phyloP scores from a whole-genome alignment of 2,329 filamentous ascomycete genomes.

The Ascochyta pisi region DNA sequence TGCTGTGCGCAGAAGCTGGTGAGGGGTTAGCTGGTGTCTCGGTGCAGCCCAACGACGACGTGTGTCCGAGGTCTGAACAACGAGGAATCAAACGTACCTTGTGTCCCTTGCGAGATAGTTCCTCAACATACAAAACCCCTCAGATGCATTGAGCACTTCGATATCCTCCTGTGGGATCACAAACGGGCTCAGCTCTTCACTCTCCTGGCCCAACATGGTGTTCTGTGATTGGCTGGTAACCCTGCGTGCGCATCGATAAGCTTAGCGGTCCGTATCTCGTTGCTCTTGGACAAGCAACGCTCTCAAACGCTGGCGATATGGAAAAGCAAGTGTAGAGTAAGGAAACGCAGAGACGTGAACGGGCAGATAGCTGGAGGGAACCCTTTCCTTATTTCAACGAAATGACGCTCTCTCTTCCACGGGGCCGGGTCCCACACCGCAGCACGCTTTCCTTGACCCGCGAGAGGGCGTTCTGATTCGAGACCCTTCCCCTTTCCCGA shows the following conservation, averaged over 20 bases:
- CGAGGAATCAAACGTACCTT: slow-evolving; percentile 41
- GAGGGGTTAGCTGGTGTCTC: slow-evolving; percentile 5
- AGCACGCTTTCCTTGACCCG: slow-evolving; percentile 1
- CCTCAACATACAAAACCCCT: slow-evolving; percentile 54
- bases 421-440: slow-evolving; percentile 2
- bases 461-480: slow-evolving; percentile 6
- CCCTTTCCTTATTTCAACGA: slow-evolving; percentile 20
- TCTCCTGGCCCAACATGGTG: slow-evolving; percentile 19
- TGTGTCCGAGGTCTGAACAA: not conserved
- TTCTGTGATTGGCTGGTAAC: slow-evolving; percentile 15
- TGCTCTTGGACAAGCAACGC: not conserved
- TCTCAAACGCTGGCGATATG: not conserved
- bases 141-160: slow-evolving; percentile 47
- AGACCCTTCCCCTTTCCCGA: slow-evolving; percentile 21
- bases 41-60: slow-evolving; percentile 1
- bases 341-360: slow-evolving; percentile 5
- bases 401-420: slow-evolving; percentile 16
- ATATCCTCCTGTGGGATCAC: slow-evolving; percentile 52
- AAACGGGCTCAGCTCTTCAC: slow-evolving; percentile 48
- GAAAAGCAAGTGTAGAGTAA: not conserved
- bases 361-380: slow-evolving; percentile 5
- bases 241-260: slow-evolving; percentile 17
- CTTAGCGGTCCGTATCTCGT: not conserved
- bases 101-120: slow-evolving; percentile 51
- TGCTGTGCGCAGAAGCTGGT: slow-evolving; percentile 55